Evolutionary conservation across 768 basidiomycete species (phyloP), one percentile per base, ranked within the genome.

Genomic region (Cystofilobasidium ferigula): DNA sequence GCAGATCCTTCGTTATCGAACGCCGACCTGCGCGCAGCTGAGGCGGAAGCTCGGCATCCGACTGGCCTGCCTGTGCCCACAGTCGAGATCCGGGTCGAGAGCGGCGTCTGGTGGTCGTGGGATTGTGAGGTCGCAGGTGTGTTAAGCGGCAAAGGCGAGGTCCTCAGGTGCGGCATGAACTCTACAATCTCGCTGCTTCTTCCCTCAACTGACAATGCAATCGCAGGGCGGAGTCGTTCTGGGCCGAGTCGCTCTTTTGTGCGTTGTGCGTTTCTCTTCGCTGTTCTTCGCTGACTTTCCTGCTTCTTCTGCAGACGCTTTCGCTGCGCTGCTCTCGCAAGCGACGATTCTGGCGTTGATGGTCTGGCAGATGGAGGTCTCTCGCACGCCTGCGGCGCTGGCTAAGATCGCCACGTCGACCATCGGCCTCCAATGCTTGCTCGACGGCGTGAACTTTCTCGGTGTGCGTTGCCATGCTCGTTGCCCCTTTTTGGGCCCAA

Each of bases 61-160:
- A 64, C 63, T 1, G 63, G 63, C 26, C 42, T 64, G 5, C 56
- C 63, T 0, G 28, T 47, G 1, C 42, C 26, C 32, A 10, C 34
- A 1, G 24, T 38, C 26, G 42, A 58, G 4, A 56, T 42, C 5
- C 28, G 54, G 28, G 14, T 64, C 30, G 63, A 45, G 40, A 22
- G n/a, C 16, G 63, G 51, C 0, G 54, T 53, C 10, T 64, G 63
- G 63, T 64, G 56, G 56, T 57, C 56, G 16, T 64, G 63, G 63
- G 54, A 64, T 32, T 64, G 63, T 30, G 63, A 56, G 10, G 20
- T 64, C 24, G 63, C 42, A 12, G 63, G 63, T 0, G 42, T 57
- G 32, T 1, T 64, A 22, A 56, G 57, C 35, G 61, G 61, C 26
- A 51, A 51, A 8, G 45, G 51, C 12, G 61, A 51, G 35, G 20